phyloP scores from a whole-genome alignment of 805 yeast species.

The Yamadazyma akitaensis region DNA sequence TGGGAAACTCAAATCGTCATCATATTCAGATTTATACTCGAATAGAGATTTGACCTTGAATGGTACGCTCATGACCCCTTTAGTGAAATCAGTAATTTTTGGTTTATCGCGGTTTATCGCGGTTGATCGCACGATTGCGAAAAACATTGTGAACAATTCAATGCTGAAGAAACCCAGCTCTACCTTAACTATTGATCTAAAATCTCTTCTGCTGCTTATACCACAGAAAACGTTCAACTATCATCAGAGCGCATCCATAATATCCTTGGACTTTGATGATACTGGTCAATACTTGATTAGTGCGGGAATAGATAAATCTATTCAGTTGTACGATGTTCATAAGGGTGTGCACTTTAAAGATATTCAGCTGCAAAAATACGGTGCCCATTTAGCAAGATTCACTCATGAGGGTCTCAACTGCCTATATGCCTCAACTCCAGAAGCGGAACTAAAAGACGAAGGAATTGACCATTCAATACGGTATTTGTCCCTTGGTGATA shows the following conservation, averaged over 20 bases:
- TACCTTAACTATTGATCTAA: conserved; percentile 24
- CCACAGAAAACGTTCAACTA: conserved; percentile 50
- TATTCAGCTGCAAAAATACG: conserved; percentile 83
- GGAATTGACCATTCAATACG: conserved; percentile 70
- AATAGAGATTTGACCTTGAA: conserved; percentile 67
- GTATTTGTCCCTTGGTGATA: conserved; percentile 71
- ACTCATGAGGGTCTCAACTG: conserved; percentile 72
- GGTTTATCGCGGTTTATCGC: neutral
- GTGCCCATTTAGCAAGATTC: conserved; percentile 82
- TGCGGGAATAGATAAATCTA: conserved; percentile 75
- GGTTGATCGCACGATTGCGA: neutral
- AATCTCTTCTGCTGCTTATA: conserved; percentile 24
- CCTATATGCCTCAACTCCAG: conserved; percentile 74
- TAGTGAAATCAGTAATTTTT: neutral
- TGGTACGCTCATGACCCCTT: conserved; percentile 33
- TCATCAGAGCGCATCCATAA: conserved; percentile 54
- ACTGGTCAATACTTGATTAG: conserved; percentile 75
- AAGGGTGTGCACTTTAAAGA: conserved; percentile 68
- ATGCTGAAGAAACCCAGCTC: conserved; percentile 12
- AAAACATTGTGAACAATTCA: neutral
- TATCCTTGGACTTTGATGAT: conserved; percentile 77
- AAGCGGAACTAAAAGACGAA: conserved; percentile 16
- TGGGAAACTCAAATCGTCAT: conserved; percentile 76
- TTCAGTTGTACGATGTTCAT: conserved; percentile 75
- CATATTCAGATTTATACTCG: conserved; percentile 59